These are phyloP conservation scores for Mortierella sp. DNA, from an alignment of 371 early-diverging fungal genomes.

Conservation along the genomic window DNA sequence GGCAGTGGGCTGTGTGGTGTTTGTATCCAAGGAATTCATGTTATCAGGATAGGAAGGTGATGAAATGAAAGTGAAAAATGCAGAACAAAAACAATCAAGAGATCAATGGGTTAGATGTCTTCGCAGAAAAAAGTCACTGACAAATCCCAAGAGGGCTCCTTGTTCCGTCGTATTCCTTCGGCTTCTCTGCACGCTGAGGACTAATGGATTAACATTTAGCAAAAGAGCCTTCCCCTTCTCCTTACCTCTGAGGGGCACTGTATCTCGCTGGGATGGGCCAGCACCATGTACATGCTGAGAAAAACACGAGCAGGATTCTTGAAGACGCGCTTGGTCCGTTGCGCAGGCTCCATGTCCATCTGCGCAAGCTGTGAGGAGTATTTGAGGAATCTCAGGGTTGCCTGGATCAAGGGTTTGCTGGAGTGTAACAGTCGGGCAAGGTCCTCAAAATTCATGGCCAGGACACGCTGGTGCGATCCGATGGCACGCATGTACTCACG, in stretches of 20 bases:
- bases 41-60: not conserved
- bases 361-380: slow-evolving; percentile 31
- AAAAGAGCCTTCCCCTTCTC: not conserved
- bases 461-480: slow-evolving; percentile 34
- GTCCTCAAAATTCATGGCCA: slow-evolving; percentile 24
- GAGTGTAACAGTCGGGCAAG: slow-evolving; percentile 32
- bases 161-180: slow-evolving; percentile 9
- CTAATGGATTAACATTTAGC: no score
- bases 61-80: not conserved
- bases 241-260: slow-evolving; percentile 43
- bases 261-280: slow-evolving; percentile 41
- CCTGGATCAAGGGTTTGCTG: slow-evolving; percentile 36
- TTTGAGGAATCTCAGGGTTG: slow-evolving; percentile 29
- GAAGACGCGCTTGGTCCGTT: not conserved
- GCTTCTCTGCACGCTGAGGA: not conserved
- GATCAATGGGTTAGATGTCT: not conserved
- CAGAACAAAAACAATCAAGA: not conserved
- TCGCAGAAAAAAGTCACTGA: not conserved
- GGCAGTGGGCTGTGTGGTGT: not conserved
- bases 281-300: slow-evolving; percentile 48
- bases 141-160: slow-evolving; percentile 4
- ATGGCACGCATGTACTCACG: slow-evolving; percentile 40
- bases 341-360: not conserved
- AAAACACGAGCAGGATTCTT: slow-evolving; percentile 41
- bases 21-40: slow-evolving; percentile 6